Evolutionary conservation across 768 basidiomycete genomes (phyloP), one percentile per base, ranked within the genome.

Genomic region (Serpula lacrymans): DNA sequence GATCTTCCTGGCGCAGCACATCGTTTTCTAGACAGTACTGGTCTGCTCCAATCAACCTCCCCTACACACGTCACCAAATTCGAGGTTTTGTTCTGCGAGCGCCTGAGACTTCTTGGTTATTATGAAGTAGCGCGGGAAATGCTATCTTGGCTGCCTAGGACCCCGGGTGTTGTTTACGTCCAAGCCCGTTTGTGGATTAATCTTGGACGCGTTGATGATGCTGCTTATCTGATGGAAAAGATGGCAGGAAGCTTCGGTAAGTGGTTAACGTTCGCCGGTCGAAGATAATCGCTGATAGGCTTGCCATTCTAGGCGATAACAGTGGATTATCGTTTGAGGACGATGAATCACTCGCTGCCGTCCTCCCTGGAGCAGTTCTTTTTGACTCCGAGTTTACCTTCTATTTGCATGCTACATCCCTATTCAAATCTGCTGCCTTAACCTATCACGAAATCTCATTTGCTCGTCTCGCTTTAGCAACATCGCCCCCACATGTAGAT

Each of bases 401-500:
- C 67, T 93, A 92, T 64, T 62, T 82, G 21, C 88, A 92, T 60
- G 75, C 77, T 26, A 77, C 84, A 13, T 63, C 73, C n/a, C 64
- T 94, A 8, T 96, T 91, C 68, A 84, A 80, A 50, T 64, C 72
- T 34, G 68, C 67, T 17, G 67, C 64, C 23, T 60, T 76, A 37
- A 69, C 81, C 22, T 68, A 68, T 17, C 70, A 85, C 22, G 84
- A 91, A 50, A 78, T 88, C 23, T 59, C 64, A 17, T 97, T 95
- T 57, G 77, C 85, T 34, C 79, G 83, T 48, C 69, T 90, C 24
- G 90, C 94, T 8, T 72, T 96, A 44, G 82, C 84, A n/a, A 74
- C 75, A 37, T 80, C 80, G 5, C 70, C 75, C 14, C 49, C 62
- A 22, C 73, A 68, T 14, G 61, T 62, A 13, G 77, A 84, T 47